Percentiles rank a stretch among this genome's conserved stretches.
phyloP scores from a whole-genome alignment of 2,329 filamentous ascomycete species.

The Penicillium freii region DNA sequence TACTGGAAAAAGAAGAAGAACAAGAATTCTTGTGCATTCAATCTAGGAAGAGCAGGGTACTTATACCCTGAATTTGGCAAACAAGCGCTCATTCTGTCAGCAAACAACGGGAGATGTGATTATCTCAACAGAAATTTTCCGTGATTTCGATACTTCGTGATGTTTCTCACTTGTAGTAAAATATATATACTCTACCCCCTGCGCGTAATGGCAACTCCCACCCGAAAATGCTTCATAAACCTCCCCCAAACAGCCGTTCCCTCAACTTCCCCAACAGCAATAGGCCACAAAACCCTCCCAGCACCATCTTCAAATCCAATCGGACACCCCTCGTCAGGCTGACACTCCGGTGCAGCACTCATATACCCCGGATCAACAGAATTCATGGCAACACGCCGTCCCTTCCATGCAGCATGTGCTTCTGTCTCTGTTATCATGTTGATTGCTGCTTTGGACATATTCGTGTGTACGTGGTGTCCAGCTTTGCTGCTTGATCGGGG shows the following conservation, averaged over 20 bases:
- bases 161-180: too few relatives aligned
- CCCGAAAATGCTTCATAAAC: slow-evolving; percentile 28
- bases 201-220: slow-evolving; percentile 8
- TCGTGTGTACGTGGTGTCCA: slow-evolving; percentile 41
- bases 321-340: slow-evolving; percentile 30
- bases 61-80: not conserved
- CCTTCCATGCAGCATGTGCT: slow-evolving; percentile 30
- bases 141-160: too few relatives aligned
- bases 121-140: not conserved
- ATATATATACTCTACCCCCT: not conserved
- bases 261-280: slow-evolving; percentile 28
- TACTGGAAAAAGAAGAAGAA: too few relatives aligned
- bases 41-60: not conserved
- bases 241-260: slow-evolving; percentile 16
- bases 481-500: slow-evolving; percentile 24
- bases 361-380: slow-evolving; percentile 42
- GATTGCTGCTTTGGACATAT: slow-evolving; percentile 44
- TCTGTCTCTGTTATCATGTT: slow-evolving; percentile 46
- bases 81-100: not conserved
- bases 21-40: not conserved
- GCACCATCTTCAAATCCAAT: slow-evolving; percentile 42
- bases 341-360: slow-evolving; percentile 37
- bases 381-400: slow-evolving; percentile 37
- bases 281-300: slow-evolving; percentile 37
- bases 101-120: not conserved